These are phyloP conservation scores for Cicer cuneatum DNA, from an alignment of 306 rosid species.

Conservation along the genomic window DNA sequence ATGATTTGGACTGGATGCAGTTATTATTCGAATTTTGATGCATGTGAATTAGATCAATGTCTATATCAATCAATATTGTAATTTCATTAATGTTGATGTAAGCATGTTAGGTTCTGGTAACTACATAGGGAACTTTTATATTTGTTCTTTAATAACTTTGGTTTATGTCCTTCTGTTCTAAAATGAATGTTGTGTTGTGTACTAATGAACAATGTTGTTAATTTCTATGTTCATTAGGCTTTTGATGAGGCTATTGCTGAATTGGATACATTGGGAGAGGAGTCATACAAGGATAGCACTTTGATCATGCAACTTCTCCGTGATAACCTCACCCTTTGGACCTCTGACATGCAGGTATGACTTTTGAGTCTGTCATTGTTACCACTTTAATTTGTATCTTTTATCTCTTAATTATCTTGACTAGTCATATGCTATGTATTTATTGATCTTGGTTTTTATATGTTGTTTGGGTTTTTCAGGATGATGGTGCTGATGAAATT, in stretches of 20 bases:
- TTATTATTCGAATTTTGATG: background rate
- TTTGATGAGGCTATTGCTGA: slow-evolving; percentile 98
- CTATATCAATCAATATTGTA: slow-evolving; percentile 8
- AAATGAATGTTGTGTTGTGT: background rate
- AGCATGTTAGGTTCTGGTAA: background rate
- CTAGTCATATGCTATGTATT: background rate
- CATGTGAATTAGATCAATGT: background rate
- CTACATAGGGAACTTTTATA: background rate
- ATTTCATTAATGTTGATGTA: slow-evolving; percentile 29
- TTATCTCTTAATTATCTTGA: background rate
- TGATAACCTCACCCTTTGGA: slow-evolving; percentile 98
- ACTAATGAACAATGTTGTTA: slow-evolving; percentile 14
- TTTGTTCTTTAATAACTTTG: background rate
- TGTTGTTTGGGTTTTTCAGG: slow-evolving; percentile 58
- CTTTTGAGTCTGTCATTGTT: background rate
- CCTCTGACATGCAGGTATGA: slow-evolving; percentile 96
- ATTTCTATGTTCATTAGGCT: slow-evolving; percentile 60
- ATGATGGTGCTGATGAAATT: slow-evolving; percentile 93
- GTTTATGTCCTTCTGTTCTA: background rate
- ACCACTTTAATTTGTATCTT: background rate
- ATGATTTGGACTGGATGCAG: background rate
- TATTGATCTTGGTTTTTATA: slow-evolving; percentile 12
- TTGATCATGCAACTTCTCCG: slow-evolving; percentile 99
- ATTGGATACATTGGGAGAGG: slow-evolving; percentile 97
- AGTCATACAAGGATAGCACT: slow-evolving; percentile 99